These are phyloP conservation scores for Starmerella ratchasimensis DNA, from an alignment of 805 yeast genomes.

Conservation along the genomic window DNA sequence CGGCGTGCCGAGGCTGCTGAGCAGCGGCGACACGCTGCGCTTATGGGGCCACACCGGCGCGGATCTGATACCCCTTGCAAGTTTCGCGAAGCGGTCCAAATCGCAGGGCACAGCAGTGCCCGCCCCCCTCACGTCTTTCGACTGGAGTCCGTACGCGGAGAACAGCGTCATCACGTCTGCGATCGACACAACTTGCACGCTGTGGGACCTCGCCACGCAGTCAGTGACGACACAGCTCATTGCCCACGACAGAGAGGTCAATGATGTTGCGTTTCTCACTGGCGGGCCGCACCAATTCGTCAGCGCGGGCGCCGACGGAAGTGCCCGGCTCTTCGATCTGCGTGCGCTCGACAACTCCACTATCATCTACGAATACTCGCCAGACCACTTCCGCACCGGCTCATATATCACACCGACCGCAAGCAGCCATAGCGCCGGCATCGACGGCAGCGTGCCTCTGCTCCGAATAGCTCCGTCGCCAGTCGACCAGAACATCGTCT, in stretches of 20 bases:
- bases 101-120: constrained; percentile 25
- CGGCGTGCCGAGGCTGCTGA: constrained; percentile 35
- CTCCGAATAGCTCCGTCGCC: constrained; percentile 66
- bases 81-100: constrained; percentile 31
- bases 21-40: constrained; percentile 59
- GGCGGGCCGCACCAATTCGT: constrained; percentile 68
- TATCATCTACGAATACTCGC: constrained; percentile 60
- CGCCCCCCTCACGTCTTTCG: constrained; percentile 88
- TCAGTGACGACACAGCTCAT: constrained; percentile 82
- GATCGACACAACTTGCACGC: constrained; percentile 92
- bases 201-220: constrained; percentile 70
- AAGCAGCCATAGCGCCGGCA: too few species aligned
- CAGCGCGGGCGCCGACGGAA: constrained; percentile 90
- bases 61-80: constrained; percentile 30
- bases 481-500: constrained; percentile 67
- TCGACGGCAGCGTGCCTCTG: constrained; percentile 38
- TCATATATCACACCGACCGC: too few species aligned
- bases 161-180: constrained; percentile 66
- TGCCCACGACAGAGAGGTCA: constrained; percentile 93
- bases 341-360: constrained; percentile 86
- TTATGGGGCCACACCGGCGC: constrained; percentile 39
- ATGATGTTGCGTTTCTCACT: constrained; percentile 74
- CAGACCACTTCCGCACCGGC: constrained; percentile 16
- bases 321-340: constrained; percentile 81
- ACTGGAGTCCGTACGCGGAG: constrained; percentile 72